Conservation (phyloP, 2,329 filamentous ascomycete species). For the Orbilia ellipsospora region DNA sequence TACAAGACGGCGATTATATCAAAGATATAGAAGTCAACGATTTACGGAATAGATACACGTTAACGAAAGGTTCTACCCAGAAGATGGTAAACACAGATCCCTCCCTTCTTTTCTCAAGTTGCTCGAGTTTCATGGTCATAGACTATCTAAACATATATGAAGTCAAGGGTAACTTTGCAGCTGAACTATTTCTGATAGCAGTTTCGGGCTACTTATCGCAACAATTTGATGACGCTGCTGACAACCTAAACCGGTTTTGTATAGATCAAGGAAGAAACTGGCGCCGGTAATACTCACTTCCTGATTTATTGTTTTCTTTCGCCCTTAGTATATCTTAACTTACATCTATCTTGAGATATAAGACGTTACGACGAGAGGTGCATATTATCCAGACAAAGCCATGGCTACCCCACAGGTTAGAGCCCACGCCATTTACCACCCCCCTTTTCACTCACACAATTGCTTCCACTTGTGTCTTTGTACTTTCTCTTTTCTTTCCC, state of each 20-base stretch:
- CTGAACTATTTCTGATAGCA: constrained; percentile 77
- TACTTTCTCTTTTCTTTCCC: not conserved
- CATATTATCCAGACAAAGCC: constrained; percentile 95
- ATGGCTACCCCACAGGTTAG: constrained; percentile 91
- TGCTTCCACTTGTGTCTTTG: not conserved
- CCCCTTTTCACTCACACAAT: not conserved
- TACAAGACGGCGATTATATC: constrained; percentile 96
- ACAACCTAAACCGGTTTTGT: constrained; percentile 72
- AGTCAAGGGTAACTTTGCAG: constrained; percentile 73
- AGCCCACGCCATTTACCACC: constrained; percentile 59
- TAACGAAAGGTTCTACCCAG: constrained; percentile 97
- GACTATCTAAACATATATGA: constrained; percentile 54
- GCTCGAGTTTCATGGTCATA: not conserved
- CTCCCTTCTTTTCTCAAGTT: constrained; percentile 61
- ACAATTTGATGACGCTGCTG: constrained; percentile 53
- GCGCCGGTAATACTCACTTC: constrained; percentile 89
- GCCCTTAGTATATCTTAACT: constrained; percentile 69
- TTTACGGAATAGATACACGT: constrained; percentile 91
- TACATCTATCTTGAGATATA: constrained; percentile 69
- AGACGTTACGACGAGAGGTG: constrained; percentile 99
- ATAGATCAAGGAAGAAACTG: constrained; percentile 99
- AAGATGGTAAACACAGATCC: constrained; percentile 86
- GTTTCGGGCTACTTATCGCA: constrained; percentile 60
- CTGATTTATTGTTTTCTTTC: constrained; percentile 63
- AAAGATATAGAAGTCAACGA: constrained; percentile 99